Conservation (phyloP, 768 basidiomycete genomes). For the Mycena olivaceomarginata region DNA sequence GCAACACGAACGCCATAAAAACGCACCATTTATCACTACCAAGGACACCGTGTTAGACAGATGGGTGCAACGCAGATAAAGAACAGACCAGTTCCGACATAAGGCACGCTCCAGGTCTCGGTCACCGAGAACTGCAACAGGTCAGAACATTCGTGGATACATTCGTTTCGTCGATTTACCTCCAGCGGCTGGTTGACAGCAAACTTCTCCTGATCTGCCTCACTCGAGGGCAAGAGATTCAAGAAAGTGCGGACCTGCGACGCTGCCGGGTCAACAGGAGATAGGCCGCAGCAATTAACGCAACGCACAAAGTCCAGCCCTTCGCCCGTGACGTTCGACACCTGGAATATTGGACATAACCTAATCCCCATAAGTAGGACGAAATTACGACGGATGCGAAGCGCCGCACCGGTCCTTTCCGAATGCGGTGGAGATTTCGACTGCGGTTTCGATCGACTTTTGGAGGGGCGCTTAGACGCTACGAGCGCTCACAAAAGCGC, state of each 20-base stretch:
- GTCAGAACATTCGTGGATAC: constrained; percentile 23
- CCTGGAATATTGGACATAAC: constrained; percentile 92
- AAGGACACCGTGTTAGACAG: no score
- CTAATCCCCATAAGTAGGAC: constrained; percentile 60
- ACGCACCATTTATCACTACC: background rate
- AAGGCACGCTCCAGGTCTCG: constrained; percentile 92
- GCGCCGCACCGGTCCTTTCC: constrained; percentile 78
- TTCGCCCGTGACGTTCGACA: constrained; percentile 97
- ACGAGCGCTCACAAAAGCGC: no score
- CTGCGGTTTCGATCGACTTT: constrained; percentile 84
- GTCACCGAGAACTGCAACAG: constrained; percentile 83
- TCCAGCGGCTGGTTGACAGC: constrained; percentile 87
- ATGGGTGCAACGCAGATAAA: background rate
- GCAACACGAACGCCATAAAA: background rate
- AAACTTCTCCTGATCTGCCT: constrained; percentile 89
- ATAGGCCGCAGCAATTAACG: constrained; percentile 44
- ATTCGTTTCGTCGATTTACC: constrained; percentile 60
- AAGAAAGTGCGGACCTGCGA: constrained; percentile 89
- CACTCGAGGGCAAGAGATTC: constrained; percentile 93
- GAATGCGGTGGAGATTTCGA: constrained; percentile 86
- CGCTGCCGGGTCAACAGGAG: background rate
- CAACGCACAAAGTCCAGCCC: constrained; percentile 82
- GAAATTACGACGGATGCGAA: background rate
- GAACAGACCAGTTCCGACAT: constrained; percentile 78
- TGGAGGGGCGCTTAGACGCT: no score